Base-by-base conservation (phyloP, 768 basidiomycete genomes). In the Tulasnella sp. region DNA sequence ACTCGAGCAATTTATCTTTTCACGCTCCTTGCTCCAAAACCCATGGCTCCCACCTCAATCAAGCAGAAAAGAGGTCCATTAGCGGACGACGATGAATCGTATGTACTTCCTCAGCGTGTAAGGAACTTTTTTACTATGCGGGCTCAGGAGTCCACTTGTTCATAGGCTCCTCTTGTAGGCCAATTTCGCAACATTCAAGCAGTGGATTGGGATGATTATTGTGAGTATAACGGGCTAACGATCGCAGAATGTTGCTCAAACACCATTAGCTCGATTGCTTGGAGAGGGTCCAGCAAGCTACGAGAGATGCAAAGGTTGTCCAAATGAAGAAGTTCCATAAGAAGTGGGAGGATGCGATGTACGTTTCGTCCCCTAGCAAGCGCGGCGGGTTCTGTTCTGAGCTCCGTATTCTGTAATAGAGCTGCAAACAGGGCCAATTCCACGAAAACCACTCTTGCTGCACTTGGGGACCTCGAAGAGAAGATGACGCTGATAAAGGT, bases 311-410 rank as follows among this genome's bases (percentile, higher is more conserved):
- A 13, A 93, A 90, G 82, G 85, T 88, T 0, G 93, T 93, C 79
- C 95, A 97, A 85, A 89, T 89, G 0, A 93, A 91, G 83, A 92
- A 91, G 82, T 84, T 92, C n/a, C 88, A 95, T 78, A 96, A 95
- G 86, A 91, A 89, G 83, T 85, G 96, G 39, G 95, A 93, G 83
- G 87, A 86, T 35, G 83, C 91, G 39, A 85, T 92, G 93, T 93
- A 80, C 73, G 86, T 79, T 39, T 1, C 44, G 39, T 15, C n/a
- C 4, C n/a, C 23, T 40, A 55, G 23, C 55, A 15, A 15, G 3
- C 18, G 5, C 26, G 29, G 32, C 26, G 16, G 29, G 0, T 2
- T 13, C 46, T 39, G 55, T 46, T 74, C 37, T 29, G 44, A 75
- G 9, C 77, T 20, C 2, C 16, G 44, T 44, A 16, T 44, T 61